These are phyloP conservation scores for Coleophoma eucalyptorum DNA, from an alignment of 2,329 filamentous ascomycete genomes.

Conservation along the genomic window DNA sequence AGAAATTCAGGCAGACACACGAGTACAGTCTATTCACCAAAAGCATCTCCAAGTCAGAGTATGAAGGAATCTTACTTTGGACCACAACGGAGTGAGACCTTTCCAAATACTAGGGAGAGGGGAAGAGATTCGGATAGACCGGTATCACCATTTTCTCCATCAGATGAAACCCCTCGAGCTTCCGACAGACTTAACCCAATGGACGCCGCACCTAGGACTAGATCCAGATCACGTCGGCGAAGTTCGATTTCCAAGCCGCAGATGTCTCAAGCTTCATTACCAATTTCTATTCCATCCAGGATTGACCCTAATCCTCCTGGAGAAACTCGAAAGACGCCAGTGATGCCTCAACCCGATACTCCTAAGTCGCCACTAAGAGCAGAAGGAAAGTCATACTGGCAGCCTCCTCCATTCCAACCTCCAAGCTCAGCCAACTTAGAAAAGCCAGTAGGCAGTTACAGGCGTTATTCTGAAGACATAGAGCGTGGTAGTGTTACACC, in stretches of 20 bases:
- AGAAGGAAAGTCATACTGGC: constrained; percentile 32
- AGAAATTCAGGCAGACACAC: constrained; percentile 11
- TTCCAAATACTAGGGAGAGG: constrained; percentile 7
- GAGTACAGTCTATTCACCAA: constrained; percentile 25
- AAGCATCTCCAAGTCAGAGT: constrained; percentile 19
- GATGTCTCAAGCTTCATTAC: constrained; percentile 9
- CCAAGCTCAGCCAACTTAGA: constrained; percentile 26
- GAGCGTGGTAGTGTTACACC: constrained; percentile 37
- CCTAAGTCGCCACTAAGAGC: constrained; percentile 2
- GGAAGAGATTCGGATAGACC: constrained; percentile 13
- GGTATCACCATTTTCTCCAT: constrained; percentile 19
- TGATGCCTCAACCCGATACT: constrained; percentile 14
- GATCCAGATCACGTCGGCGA: constrained; percentile 15
- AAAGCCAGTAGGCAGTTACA: constrained; percentile 41
- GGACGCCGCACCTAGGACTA: constrained; percentile 7
- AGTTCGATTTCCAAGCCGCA: constrained; percentile 6
- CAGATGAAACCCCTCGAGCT: constrained; percentile 11
- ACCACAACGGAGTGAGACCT: constrained; percentile 16
- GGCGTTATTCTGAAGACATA: constrained; percentile 52
- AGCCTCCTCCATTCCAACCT: constrained; percentile 41
- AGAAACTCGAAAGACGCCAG: constrained; percentile 11
- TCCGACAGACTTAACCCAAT: constrained; percentile 18
- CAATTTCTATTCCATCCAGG: constrained; percentile 19
- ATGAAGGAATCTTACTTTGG: constrained; percentile 18
- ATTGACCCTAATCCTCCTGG: constrained; percentile 13